Conservation (phyloP, 768 basidiomycete genomes). For the Lentinula guzmanii region DNA sequence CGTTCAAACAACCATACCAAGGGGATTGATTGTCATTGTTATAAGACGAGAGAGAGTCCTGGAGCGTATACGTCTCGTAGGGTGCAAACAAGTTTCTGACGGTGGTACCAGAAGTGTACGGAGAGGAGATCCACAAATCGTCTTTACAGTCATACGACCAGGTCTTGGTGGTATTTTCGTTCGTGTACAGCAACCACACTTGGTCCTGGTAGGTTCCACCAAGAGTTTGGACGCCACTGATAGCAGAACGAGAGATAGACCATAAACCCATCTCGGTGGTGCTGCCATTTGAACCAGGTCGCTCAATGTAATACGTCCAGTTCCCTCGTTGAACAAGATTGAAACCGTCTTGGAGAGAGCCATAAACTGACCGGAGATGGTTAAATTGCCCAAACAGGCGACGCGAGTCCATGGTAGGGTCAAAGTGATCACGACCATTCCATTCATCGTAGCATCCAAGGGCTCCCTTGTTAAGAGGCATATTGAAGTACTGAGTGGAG, state of each 20-base stretch:
- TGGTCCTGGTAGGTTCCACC: constrained; percentile 57
- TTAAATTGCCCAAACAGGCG: constrained; percentile 75
- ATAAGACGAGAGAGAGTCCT: constrained; percentile 61
- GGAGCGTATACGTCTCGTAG: constrained; percentile 69
- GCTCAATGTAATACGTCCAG: constrained; percentile 74
- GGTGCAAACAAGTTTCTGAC: constrained; percentile 82
- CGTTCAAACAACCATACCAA: constrained; percentile 73
- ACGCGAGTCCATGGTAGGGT: constrained; percentile 76
- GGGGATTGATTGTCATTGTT: constrained; percentile 55
- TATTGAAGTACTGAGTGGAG: constrained; percentile 90
- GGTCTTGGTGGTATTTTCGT: constrained; percentile 70
- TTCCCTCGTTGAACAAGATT: constrained; percentile 77
- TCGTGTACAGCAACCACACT: constrained; percentile 84
- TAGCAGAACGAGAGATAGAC: constrained; percentile 78
- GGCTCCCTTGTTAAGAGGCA: constrained; percentile 74
- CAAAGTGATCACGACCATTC: constrained; percentile 94
- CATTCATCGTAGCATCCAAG: constrained; percentile 89
- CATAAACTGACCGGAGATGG: constrained; percentile 62
- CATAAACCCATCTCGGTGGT: constrained; percentile 85
- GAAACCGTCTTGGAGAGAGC: constrained; percentile 80
- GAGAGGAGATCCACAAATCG: constrained; percentile 74
- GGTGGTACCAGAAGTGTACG: constrained; percentile 52
- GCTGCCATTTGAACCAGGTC: constrained; percentile 82
- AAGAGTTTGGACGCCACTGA: constrained; percentile 57
- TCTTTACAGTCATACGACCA: constrained; percentile 59